Conservation (phyloP, 1,139 yeast genomes). For the Insectozyma bohioensis region DNA sequence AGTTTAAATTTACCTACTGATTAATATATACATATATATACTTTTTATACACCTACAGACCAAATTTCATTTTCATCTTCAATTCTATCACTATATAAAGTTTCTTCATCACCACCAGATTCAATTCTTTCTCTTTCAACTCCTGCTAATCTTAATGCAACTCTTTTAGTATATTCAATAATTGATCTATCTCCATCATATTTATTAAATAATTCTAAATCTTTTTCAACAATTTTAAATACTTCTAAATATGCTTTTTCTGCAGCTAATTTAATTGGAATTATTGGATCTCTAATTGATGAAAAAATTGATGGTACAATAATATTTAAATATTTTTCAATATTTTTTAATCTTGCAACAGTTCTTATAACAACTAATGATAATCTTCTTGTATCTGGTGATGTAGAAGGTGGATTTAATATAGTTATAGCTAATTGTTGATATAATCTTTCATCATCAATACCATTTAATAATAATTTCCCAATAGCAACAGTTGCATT, state of each 20-base stretch:
- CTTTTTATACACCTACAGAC: slow-evolving; percentile 67
- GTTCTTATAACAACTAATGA: slow-evolving; percentile 78
- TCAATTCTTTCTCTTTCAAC: slow-evolving; percentile 84
- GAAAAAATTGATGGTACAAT: slow-evolving; percentile 76
- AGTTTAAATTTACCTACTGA: slow-evolving; percentile 38
- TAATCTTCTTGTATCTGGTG: slow-evolving; percentile 80
- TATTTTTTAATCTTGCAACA: slow-evolving; percentile 53
- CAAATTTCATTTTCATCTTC: slow-evolving; percentile 88
- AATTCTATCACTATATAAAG: slow-evolving; percentile 77
- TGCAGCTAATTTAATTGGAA: slow-evolving; percentile 92
- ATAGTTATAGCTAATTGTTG: slow-evolving; percentile 51
- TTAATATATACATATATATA: slow-evolving; percentile 23
- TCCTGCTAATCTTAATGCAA: slow-evolving; percentile 75
- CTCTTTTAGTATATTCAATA: slow-evolving; percentile 86
- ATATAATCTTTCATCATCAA: slow-evolving; percentile 40
- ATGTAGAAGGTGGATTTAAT: slow-evolving; percentile 55
- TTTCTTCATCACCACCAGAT: slow-evolving; percentile 90
- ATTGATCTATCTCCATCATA: slow-evolving; percentile 56
- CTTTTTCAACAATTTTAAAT: slow-evolving; percentile 70
- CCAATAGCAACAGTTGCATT: slow-evolving; percentile 84
- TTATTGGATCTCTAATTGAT: slow-evolving; percentile 79
- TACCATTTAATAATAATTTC: slow-evolving; percentile 59
- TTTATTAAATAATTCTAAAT: slow-evolving; percentile 47
- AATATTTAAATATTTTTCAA: slow-evolving; percentile 52
- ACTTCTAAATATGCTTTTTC: slow-evolving; percentile 84